Evolutionary conservation across 1,284 basidiomycete genomes (phyloP).

Genomic region (Ceratobasidium sp.): DNA sequence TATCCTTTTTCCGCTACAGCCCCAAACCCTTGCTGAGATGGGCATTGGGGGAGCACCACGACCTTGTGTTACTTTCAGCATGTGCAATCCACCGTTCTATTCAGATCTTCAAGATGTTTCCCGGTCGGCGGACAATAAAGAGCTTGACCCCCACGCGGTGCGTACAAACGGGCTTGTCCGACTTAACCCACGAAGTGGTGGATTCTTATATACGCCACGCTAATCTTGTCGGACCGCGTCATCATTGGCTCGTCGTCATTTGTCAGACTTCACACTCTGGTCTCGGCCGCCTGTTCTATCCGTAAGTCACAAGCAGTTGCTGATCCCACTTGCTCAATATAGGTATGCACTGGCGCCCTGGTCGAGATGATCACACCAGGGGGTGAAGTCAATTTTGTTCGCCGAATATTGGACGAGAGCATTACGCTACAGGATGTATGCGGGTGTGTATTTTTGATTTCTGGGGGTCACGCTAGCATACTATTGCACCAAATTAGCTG

Average conservation of each 20-base stretch:
- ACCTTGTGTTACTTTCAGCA: slow-evolving; percentile 69
- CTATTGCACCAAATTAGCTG: slow-evolving; percentile 59
- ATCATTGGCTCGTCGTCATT: neutral
- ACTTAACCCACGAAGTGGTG: slow-evolving; percentile 7
- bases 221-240: neutral
- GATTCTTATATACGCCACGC: neutral
- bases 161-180: slow-evolving; percentile 45
- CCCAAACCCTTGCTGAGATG: slow-evolving; percentile 37
- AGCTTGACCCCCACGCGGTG: slow-evolving; percentile 69
- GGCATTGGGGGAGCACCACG: neutral
- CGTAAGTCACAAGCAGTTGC: neutral
- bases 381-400: slow-evolving; percentile 84
- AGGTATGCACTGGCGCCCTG: slow-evolving; percentile 83
- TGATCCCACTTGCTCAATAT: neutral
- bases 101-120: slow-evolving; percentile 70
- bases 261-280: neutral
- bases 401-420: slow-evolving; percentile 80
- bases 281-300: neutral
- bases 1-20: slow-evolving; percentile 61
- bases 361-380: slow-evolving; percentile 88
- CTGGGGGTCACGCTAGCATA: neutral
- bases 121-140: slow-evolving; percentile 67
- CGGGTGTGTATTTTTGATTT: slow-evolving; percentile 53
- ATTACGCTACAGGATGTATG: slow-evolving; percentile 57
- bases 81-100: slow-evolving; percentile 98